Conservation (phyloP, 805 yeast genomes). For the Lipomyces starkeyi region DNA sequence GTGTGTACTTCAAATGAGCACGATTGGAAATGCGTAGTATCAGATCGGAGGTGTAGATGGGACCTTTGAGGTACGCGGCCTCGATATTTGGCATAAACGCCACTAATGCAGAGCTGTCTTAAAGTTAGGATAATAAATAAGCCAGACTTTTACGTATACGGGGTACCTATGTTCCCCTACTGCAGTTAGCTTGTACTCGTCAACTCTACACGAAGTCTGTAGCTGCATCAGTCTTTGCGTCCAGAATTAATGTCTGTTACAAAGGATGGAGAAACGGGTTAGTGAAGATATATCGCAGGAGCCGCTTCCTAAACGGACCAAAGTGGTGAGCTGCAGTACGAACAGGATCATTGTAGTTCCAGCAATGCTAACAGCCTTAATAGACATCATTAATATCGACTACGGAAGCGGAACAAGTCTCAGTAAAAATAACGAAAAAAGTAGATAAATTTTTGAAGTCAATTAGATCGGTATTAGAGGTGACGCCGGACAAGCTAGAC, state of each 20-base stretch:
- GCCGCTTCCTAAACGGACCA: neutral
- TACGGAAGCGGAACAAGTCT: conserved; percentile 19
- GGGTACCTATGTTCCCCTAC: neutral
- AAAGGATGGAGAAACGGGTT: neutral
- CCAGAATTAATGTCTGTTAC: conserved; percentile 2
- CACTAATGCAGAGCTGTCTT: neutral
- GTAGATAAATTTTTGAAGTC: conserved; percentile 27
- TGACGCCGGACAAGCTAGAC: conserved; percentile 26
- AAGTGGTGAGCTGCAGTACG: neutral
- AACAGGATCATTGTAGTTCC: neutral
- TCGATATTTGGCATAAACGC: neutral
- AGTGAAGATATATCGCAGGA: neutral
- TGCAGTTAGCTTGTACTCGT: no score
- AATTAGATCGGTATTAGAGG: conserved; percentile 35
- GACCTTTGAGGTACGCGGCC: neutral
- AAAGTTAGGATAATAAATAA: neutral
- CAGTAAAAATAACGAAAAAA: conserved; percentile 39
- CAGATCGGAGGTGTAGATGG: neutral
- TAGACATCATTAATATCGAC: neutral
- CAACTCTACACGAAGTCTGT: no score
- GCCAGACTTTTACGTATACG: neutral
- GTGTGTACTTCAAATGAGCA: neutral
- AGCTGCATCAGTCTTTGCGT: neutral
- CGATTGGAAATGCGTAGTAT: neutral
- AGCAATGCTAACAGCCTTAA: neutral